Evolutionary conservation across 371 early-diverging fungal genomes (phyloP), one percentile per base, ranked within the genome.

Genomic region (Mucor velutinosus): DNA sequence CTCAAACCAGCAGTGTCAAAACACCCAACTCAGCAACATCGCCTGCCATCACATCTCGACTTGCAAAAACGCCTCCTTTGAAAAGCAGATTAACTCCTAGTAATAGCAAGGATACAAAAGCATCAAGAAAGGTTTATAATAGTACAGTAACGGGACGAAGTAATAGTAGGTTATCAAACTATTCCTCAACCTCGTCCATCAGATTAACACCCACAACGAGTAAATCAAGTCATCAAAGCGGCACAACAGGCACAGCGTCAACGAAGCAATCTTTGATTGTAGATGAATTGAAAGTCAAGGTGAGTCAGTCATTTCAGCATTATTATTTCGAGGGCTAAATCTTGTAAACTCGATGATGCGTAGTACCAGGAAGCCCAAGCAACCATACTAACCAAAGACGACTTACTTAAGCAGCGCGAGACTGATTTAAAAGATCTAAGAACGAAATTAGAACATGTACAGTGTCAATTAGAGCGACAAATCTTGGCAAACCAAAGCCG

Each of bases 221-320:
- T 23, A 49, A 49, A 49, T 21, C 49, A 17, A 23, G 19, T 49
- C n/a, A 21, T 23, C n/a, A 23, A 21, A 21, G 49, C 10, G 4
- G 19, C 11, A 21, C 23, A 49, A 21, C 23, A 49, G 19, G 49
- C 49, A 49, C 23, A 49, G 19, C 49, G 5, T 49, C 49, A 49
- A 3, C 21, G 10, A 49, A 23, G 11, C 21, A 7, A 49, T 49
- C 32, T 4, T 12, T 59, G 19, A 37, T 30, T 25, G 47, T 65
- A 21, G 59, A 59, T 17, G 58, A 58, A 59, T 47, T 65, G 17
- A 58, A 58, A 45, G 60, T 47, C 51, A 65, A 58, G 60, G 60
- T 37, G 25, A 37, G 33, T 49, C 32, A 4, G 23, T 21, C 47
- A 27, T 62, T 62, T 17, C 23, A 33, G 37, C 21, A 19, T 10